Evolutionary conservation across 2,329 filamentous ascomycete species (phyloP).

Genomic region (Gaeumannomyces sp.): DNA sequence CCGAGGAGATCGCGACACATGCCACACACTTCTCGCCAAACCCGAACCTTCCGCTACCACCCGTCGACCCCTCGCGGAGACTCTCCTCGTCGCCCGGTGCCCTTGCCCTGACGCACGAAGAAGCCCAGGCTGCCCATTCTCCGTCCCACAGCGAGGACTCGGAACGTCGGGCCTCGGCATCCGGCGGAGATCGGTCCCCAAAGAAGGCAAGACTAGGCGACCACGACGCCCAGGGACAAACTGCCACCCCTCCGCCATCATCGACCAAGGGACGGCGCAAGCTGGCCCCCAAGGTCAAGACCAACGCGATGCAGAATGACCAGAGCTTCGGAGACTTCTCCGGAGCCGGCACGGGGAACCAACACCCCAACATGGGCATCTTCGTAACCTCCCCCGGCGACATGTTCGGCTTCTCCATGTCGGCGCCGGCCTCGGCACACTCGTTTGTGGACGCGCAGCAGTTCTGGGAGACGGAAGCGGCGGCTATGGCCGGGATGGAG

Average conservation of each 20-base stretch:
- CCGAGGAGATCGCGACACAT: slow-evolving; percentile 52
- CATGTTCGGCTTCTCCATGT: slow-evolving; percentile 53
- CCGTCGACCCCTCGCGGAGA: slow-evolving; percentile 52
- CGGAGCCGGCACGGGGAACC: slow-evolving; percentile 38
- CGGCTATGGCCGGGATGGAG: slow-evolving; percentile 47
- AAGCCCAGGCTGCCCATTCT: slow-evolving; percentile 18
- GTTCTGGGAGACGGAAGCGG: slow-evolving; percentile 49
- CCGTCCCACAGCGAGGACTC: neutral
- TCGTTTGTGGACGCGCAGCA: slow-evolving; percentile 34
- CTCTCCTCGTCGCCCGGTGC: slow-evolving; percentile 52
- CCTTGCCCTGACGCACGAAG: slow-evolving; percentile 26
- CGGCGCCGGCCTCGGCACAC: slow-evolving; percentile 46
- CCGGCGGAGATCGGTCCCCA: slow-evolving; percentile 22
- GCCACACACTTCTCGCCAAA: slow-evolving; percentile 53
- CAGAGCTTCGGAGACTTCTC: slow-evolving; percentile 43
- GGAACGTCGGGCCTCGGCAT: slow-evolving; percentile 16
- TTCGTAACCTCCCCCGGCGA: slow-evolving; percentile 44
- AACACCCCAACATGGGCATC: slow-evolving; percentile 33
- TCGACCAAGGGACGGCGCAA: slow-evolving; percentile 48
- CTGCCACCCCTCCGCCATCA: slow-evolving; percentile 55
- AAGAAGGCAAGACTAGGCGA: slow-evolving; percentile 41
- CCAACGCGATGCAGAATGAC: slow-evolving; percentile 51
- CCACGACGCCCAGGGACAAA: slow-evolving; percentile 33
- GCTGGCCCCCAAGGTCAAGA: slow-evolving; percentile 43
- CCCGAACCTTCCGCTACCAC: slow-evolving; percentile 47